Base-by-base conservation (phyloP, 257 asterid species). In the Prunella vulgaris region DNA sequence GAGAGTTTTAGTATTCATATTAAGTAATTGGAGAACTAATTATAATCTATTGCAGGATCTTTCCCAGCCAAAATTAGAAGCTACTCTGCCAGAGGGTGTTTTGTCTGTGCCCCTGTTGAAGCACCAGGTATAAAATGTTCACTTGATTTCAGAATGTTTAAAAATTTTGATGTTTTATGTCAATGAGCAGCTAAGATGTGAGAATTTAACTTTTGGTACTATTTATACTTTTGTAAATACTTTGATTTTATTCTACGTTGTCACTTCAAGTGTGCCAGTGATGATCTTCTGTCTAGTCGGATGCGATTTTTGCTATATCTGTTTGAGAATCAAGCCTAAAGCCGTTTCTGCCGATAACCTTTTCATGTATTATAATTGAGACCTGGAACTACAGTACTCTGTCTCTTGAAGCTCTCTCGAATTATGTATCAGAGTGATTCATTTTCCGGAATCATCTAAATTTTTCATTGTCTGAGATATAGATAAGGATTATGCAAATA, bases 21-120 rank as follows among this genome's bases (percentile, higher is more conserved):
- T 5, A 59, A 60, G 64, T 40, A 7, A 17, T 46, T 64, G 30
- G 44, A 5, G 38, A 37, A 63, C 15, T 67, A 51, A 56, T 54
- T 37, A 14, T 37, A 54, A 30, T 80, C 61, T 49, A 60, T 40
- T 66, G 60, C 83, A 83, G 88, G 88, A 83, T 80, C 85, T 90
- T 81, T 83, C 90, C 20, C 96, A 84, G 84, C 95, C 97, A 71
- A 87, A 75, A 76, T 77, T 80, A 66, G 97, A 93, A 84, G 93
- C 93, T 18, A 71, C 60, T 76, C 92, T 91, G 18, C 96, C 98
- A 35, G 93, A 86, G 71, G 98, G 98, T 56, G 63, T 77, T 74
- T 74, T 93, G 82, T 86, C 97, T 27, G 97, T 90, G 74, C 84
- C 90, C 73, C 81, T 93, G 64, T 80, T 93, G 78, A 90, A 90